Evolutionary conservation across 2,329 filamentous ascomycete genomes (phyloP).

Genomic region (Sporothrix pallida): DNA sequence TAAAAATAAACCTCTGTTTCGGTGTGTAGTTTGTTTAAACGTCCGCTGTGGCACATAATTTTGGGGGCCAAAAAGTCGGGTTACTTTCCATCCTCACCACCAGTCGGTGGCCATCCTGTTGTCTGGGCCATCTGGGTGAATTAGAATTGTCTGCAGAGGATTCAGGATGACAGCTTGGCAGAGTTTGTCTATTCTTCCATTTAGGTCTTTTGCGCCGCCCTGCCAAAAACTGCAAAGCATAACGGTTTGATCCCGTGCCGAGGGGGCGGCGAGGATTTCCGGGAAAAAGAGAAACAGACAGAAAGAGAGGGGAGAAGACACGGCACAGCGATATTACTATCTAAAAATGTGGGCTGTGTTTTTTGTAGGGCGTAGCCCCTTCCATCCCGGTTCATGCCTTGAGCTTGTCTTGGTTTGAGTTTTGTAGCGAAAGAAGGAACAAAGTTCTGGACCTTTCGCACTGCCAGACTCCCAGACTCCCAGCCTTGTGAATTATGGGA

Average conservation of each 20-base stretch:
- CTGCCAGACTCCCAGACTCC: too few relatives aligned
- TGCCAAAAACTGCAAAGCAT: background rate
- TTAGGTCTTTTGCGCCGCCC: background rate
- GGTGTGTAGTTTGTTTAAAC: background rate
- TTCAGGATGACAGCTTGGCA: constrained; percentile 24
- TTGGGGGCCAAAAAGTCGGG: background rate
- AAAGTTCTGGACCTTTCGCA: background rate
- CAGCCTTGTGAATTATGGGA: background rate
- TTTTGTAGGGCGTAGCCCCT: background rate
- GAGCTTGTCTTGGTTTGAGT: background rate
- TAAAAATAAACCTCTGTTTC: background rate
- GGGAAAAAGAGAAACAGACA: background rate
- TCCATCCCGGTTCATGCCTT: background rate
- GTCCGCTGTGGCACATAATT: background rate
- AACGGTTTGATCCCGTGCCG: background rate
- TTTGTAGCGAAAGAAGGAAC: background rate
- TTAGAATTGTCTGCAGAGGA: constrained; percentile 1
- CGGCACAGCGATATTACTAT: constrained; percentile 11
- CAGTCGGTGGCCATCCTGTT: background rate
- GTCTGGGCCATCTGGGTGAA: constrained; percentile 20
- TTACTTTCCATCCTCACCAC: background rate
- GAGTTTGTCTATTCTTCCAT: background rate
- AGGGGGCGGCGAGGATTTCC: background rate
- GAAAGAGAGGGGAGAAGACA: background rate
- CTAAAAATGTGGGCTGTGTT: background rate